These are phyloP conservation scores for Ceratocystis smalleyi DNA, from an alignment of 2,329 filamentous ascomycete species.

Conservation along the genomic window DNA sequence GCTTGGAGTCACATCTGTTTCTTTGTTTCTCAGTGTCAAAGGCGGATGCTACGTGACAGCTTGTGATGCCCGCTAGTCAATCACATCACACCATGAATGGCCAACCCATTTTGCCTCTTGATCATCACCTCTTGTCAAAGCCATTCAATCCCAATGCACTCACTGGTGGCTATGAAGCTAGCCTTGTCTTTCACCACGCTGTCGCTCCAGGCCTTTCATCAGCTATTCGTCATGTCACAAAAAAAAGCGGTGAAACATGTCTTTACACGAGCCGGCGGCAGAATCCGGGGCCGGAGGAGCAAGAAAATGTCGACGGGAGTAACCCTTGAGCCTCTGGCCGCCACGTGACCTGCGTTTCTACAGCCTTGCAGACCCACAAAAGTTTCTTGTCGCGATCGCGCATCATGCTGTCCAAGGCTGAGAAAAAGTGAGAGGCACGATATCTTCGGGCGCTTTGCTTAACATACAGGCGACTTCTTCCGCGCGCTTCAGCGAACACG, in stretches of 20 bases:
- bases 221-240: background rate
- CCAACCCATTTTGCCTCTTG: too few relatives aligned
- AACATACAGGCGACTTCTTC: background rate
- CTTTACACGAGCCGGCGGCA: background rate
- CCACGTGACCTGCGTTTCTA: background rate
- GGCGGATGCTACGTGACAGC: background rate
- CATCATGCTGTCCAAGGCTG: slow-evolving; percentile 14
- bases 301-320: background rate
- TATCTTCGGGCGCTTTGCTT: background rate
- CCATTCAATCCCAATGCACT: too few relatives aligned
- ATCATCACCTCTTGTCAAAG: too few relatives aligned
- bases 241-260: background rate
- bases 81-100: background rate
- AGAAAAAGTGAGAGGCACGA: background rate
- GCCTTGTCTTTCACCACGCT: too few relatives aligned
- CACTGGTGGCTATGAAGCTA: too few relatives aligned
- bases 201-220: background rate
- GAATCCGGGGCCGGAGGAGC: background rate
- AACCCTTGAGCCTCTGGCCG: background rate
- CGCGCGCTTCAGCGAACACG: slow-evolving; percentile 5
- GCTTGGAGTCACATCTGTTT: background rate
- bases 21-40: background rate
- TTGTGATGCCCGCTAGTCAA: background rate
- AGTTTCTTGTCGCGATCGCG: slow-evolving; percentile 18
- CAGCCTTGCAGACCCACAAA: slow-evolving; percentile 18